A percentile compares a stretch with the other conserved stretches of the same genome.
phyloP scores from a whole-genome alignment of 768 basidiomycete genomes.

The Lactarius hengduanensis region DNA sequence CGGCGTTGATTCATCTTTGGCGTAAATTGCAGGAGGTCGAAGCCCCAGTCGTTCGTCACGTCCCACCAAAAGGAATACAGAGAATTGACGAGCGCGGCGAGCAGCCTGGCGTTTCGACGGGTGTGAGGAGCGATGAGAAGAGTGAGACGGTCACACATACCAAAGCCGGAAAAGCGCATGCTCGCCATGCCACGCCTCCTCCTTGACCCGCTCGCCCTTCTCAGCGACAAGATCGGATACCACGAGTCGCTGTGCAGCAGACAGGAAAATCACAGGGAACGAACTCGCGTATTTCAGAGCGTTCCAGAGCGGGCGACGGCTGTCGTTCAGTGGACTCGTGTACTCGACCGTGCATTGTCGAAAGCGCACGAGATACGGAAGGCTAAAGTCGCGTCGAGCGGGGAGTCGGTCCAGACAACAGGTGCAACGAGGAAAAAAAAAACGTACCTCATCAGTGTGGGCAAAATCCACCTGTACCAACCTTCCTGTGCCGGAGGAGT shows the following conservation, averaged over 20 bases:
- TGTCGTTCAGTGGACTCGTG: constrained; percentile 56
- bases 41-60: constrained; percentile 96
- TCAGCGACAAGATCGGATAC: constrained; percentile 54
- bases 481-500: constrained; percentile 59
- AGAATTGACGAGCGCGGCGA: constrained; percentile 85
- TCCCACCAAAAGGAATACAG: constrained; percentile 99
- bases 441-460: constrained; percentile 81
- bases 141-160: constrained; percentile 39
- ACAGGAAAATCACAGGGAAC: constrained; percentile 94
- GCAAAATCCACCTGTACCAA: constrained; percentile 71
- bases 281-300: constrained; percentile 96
- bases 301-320: constrained; percentile 77
- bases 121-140: not conserved
- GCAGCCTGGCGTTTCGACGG: constrained; percentile 54
- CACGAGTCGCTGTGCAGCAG: constrained; percentile 81
- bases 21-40: constrained; percentile 59
- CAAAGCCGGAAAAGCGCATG: constrained; percentile 82
- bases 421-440: not conserved
- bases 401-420: not conserved
- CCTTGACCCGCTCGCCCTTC: constrained; percentile 44
- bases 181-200: constrained; percentile 68
- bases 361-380: constrained; percentile 89
- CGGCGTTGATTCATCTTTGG: constrained; percentile 28
- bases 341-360: constrained; percentile 94
- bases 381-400: constrained; percentile 41